A percentile compares a stretch with the other conserved stretches of the same genome.
These are phyloP conservation scores for Symbiotaphrina buchneri DNA, from an alignment of 495 filamentous ascomycete species.

Conservation along the genomic window DNA sequence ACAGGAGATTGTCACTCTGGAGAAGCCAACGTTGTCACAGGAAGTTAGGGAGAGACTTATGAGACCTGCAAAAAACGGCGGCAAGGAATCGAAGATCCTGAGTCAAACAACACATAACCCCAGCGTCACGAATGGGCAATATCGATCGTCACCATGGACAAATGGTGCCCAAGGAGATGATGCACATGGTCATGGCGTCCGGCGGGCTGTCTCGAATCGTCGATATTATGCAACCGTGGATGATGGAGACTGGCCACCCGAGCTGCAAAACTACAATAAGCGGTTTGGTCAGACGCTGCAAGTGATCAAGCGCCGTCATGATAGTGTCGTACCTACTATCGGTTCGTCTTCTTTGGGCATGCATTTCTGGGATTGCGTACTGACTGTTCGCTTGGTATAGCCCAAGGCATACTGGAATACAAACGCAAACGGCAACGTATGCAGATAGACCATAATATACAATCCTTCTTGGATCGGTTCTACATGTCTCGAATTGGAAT, in stretches of 20 bases:
- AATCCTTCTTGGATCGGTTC: slow-evolving; percentile 91
- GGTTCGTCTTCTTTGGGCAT: slow-evolving; percentile 10
- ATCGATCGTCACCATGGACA: slow-evolving; percentile 43
- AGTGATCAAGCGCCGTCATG: slow-evolving; percentile 87
- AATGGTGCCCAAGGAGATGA: slow-evolving; percentile 25
- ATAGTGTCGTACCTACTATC: slow-evolving; percentile 80
- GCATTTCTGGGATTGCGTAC: neutral
- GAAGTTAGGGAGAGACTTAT: slow-evolving; percentile 64
- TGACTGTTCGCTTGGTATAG: slow-evolving; percentile 18
- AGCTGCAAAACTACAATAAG: slow-evolving; percentile 82
- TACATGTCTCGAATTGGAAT: slow-evolving; percentile 99
- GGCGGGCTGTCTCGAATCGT: slow-evolving; percentile 28
- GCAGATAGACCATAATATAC: slow-evolving; percentile 94
- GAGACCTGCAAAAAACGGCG: slow-evolving; percentile 34
- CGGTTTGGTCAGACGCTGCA: slow-evolving; percentile 73
- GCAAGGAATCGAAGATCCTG: slow-evolving; percentile 37
- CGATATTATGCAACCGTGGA: slow-evolving; percentile 87
- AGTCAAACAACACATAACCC: slow-evolving; percentile 75
- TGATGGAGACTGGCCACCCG: slow-evolving; percentile 84
- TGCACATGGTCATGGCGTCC: slow-evolving; percentile 16
- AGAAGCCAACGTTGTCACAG: slow-evolving; percentile 48
- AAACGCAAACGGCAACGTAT: slow-evolving; percentile 90
- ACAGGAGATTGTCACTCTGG: slow-evolving; percentile 76
- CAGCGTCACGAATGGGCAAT: slow-evolving; percentile 70
- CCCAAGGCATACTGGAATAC: slow-evolving; percentile 93